Evolutionary conservation across 495 filamentous ascomycete genomes (phyloP).

Genomic region (Aspergillus sparsus): DNA sequence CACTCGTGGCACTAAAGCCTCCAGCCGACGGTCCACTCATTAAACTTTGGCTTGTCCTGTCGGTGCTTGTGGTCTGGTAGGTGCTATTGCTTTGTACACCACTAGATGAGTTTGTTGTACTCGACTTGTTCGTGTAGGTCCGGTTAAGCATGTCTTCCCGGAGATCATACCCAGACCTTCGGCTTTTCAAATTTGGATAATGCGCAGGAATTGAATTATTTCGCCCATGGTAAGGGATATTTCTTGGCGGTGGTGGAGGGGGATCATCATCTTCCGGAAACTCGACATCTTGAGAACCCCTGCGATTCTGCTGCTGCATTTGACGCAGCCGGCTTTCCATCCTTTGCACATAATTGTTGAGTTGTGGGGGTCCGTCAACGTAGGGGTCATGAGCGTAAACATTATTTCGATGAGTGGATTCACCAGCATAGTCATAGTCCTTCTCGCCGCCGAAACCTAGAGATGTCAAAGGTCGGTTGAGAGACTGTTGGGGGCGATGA

Average conservation of each 20-base stretch:
- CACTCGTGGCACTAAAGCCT: constrained; percentile 91
- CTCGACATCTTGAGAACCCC: constrained; percentile 38
- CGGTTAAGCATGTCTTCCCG: constrained; percentile 67
- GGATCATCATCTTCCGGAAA: constrained; percentile 52
- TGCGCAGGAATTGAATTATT: constrained; percentile 48
- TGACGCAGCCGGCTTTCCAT: constrained; percentile 81
- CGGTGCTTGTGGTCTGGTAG: constrained; percentile 69
- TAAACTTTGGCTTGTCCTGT: constrained; percentile 76
- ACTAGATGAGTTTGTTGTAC: constrained; percentile 70
- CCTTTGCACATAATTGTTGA: constrained; percentile 81
- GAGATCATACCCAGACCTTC: constrained; percentile 85
- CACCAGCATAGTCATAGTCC: constrained; percentile 44
- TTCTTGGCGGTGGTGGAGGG: constrained; percentile 64
- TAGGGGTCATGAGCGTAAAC: constrained; percentile 48
- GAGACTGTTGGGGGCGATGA: constrained; percentile 28
- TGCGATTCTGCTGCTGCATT: constrained; percentile 63
- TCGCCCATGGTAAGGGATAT: constrained; percentile 47
- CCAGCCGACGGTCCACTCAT: constrained; percentile 94
- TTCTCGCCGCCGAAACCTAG: constrained; percentile 63
- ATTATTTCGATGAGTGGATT: constrained; percentile 35
- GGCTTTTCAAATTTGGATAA: constrained; percentile 49
- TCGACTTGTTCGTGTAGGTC: constrained; percentile 86
- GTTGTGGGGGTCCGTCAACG: constrained; percentile 63
- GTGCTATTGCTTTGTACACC: constrained; percentile 72
- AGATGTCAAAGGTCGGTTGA: constrained; percentile 66